Evolutionary conservation across 768 basidiomycete species (phyloP), one percentile per base, ranked within the genome.

Genomic region (Lactifluus hygrophoroides): DNA sequence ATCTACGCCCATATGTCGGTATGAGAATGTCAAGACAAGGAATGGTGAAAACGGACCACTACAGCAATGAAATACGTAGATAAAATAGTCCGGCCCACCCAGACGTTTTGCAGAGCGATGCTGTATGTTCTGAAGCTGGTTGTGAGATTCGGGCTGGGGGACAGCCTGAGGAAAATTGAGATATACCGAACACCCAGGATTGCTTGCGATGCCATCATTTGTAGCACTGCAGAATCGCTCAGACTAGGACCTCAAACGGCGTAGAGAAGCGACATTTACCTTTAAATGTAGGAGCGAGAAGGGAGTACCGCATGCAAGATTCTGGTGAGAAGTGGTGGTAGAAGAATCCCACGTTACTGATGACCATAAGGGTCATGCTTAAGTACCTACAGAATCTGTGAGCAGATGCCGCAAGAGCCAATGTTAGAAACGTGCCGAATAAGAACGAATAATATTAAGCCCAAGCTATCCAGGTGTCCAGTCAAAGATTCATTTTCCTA

Each of bases 311-410:
- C 2, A 58, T 46, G 69, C 86, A 88, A 27, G 72, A 66, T 14
- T 67, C 66, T 9, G 58, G n/a, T 3, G 80, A 78, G 65, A 86
- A 86, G 14, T 68, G 49, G 16, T 66, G 65, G 59, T 75, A 74
- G 66, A 86, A 86, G 66, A 81, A 84, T 17, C 83, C 83, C 59
- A n/a, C n/a, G n/a, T n/a, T n/a, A n/a, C n/a, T n/a, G n/a, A n/a
- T n/a, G n/a, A n/a, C n/a, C n/a, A n/a, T n/a, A n/a, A n/a, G n/a
- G n/a, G n/a, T n/a, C n/a, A n/a, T n/a, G n/a, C n/a, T n/a, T n/a
- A n/a, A n/a, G n/a, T n/a, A n/a, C n/a, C n/a, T n/a, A n/a, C n/a
- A n/a, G n/a, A n/a, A n/a, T n/a, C n/a, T n/a, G n/a, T n/a, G n/a
- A n/a, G n/a, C n/a, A n/a, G n/a, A n/a, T n/a, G n/a, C n/a, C n/a